Evolutionary conservation across 805 yeast species (phyloP).

Genomic region (Ogataea parapolymorpha): DNA sequence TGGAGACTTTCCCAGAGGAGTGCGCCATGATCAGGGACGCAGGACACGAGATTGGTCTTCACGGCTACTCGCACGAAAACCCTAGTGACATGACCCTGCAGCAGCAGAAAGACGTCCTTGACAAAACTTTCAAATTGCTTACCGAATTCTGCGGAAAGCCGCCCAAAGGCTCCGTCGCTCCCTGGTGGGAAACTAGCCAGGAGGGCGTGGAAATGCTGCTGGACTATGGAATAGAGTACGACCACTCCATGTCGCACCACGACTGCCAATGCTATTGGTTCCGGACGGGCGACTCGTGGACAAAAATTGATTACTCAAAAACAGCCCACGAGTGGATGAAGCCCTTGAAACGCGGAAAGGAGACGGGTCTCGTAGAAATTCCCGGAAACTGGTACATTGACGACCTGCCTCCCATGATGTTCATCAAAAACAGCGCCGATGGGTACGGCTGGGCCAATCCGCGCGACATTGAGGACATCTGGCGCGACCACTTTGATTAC

Average conservation of each 20-base stretch:
- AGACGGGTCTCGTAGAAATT: slow-evolving; percentile 36
- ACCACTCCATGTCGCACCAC: slow-evolving; percentile 36
- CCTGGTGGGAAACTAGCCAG: slow-evolving; percentile 38
- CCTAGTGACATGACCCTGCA: slow-evolving; percentile 35
- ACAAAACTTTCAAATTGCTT: slow-evolving; percentile 31
- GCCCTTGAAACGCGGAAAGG: slow-evolving; percentile 32
- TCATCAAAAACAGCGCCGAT: slow-evolving; percentile 32
- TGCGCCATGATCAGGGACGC: slow-evolving; percentile 34
- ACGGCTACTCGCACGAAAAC: slow-evolving; percentile 38
- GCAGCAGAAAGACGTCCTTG: slow-evolving; percentile 35
- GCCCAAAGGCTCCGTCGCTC: slow-evolving; percentile 36
- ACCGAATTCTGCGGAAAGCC: slow-evolving; percentile 36
- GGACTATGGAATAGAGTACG: slow-evolving; percentile 37
- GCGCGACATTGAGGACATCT: slow-evolving; percentile 36
- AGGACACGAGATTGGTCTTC: slow-evolving; percentile 38
- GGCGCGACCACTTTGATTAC: slow-evolving; percentile 39
- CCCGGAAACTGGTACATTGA: slow-evolving; percentile 39
- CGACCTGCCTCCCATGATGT: slow-evolving; percentile 40
- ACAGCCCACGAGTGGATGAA: slow-evolving; percentile 38
- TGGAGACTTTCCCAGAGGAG: slow-evolving; percentile 38
- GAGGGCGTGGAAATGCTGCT: slow-evolving; percentile 34
- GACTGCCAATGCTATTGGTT: slow-evolving; percentile 38
- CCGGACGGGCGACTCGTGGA: slow-evolving; percentile 36
- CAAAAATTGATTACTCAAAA: slow-evolving; percentile 35
- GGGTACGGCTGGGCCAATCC: slow-evolving; percentile 36